Conservation (phyloP, 2,329 filamentous ascomycete genomes). For the Fusarium beomiforme region DNA sequence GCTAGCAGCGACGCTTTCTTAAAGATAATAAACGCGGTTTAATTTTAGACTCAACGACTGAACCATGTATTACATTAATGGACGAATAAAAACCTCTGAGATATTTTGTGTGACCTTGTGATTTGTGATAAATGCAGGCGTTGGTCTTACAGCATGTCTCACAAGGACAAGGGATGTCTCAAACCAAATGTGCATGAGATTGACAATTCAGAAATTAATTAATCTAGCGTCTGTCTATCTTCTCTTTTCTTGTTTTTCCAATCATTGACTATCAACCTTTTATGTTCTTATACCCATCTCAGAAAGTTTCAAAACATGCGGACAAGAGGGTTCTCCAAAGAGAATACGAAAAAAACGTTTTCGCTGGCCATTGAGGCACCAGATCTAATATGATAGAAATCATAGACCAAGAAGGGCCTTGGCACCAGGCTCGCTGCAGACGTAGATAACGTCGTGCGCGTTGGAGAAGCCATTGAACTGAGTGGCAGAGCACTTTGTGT, state of each 20-base stretch:
- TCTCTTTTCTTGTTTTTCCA: constrained; percentile 5
- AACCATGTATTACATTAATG: not conserved
- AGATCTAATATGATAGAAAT: not conserved
- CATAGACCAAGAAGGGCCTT: constrained; percentile 68
- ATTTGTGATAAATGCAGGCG: not conserved
- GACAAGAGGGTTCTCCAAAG: constrained; percentile 24
- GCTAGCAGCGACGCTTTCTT: not conserved
- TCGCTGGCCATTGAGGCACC: not conserved
- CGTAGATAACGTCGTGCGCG: constrained; percentile 90
- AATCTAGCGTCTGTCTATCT: constrained; percentile 12
- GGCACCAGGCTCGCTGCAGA: constrained; percentile 92
- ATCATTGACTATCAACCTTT: not conserved
- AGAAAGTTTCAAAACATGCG: constrained; percentile 9
- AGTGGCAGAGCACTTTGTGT: constrained; percentile 97
- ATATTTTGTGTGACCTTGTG: not conserved
- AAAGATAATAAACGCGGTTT: not conserved
- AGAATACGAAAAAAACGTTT: constrained; percentile 34
- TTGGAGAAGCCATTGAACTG: constrained; percentile 98
- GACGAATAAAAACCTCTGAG: not conserved
- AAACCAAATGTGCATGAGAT: not conserved
- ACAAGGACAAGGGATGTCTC: no score
- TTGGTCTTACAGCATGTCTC: not conserved
- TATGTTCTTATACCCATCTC: not conserved
- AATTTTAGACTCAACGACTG: not conserved
- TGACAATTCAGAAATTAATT: not conserved